Percentiles rank a stretch among this genome's conserved stretches.
Conservation (phyloP, 2,329 filamentous ascomycete species). For the Beauveria sp. region DNA sequence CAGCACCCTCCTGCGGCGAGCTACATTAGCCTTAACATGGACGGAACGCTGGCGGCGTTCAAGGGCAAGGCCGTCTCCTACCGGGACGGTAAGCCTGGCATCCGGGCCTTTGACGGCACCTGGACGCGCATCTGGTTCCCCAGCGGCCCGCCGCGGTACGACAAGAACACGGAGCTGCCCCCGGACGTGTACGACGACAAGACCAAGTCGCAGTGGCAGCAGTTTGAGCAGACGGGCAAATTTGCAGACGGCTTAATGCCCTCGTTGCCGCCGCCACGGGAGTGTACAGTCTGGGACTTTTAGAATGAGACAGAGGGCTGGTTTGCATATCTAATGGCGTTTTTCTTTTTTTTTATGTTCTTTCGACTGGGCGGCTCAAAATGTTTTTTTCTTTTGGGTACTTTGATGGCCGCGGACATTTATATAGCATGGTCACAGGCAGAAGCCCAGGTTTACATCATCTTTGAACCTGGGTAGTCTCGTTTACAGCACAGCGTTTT, state of each 20-base stretch:
- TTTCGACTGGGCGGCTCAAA: not conserved
- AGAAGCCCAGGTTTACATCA: not conserved
- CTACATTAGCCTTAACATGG: constrained; percentile 35
- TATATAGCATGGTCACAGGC: not conserved
- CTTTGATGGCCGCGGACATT: not conserved
- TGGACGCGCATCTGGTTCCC: constrained; percentile 67
- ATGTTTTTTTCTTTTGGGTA: not conserved
- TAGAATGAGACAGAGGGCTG: constrained; percentile 26
- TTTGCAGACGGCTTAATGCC: constrained; percentile 71
- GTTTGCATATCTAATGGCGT: not conserved
- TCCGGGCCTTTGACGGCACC: constrained; percentile 43
- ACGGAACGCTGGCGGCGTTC: constrained; percentile 46
- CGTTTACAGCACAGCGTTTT: not conserved
- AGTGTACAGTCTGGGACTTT: constrained; percentile 69
- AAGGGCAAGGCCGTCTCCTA: constrained; percentile 58
- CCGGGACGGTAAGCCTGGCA: constrained; percentile 38
- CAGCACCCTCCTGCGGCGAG: constrained; percentile 36
- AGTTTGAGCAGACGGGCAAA: constrained; percentile 54
- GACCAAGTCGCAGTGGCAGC: constrained; percentile 55
- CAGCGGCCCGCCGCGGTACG: constrained; percentile 56
- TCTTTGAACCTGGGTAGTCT: not conserved
- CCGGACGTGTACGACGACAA: constrained; percentile 50
- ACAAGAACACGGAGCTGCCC: constrained; percentile 54
- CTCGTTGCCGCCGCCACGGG: constrained; percentile 66
- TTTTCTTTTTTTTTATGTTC: not conserved